phyloP scores from a whole-genome alignment of 371 early-diverging fungal species.

The Lichtheimia ornata region DNA sequence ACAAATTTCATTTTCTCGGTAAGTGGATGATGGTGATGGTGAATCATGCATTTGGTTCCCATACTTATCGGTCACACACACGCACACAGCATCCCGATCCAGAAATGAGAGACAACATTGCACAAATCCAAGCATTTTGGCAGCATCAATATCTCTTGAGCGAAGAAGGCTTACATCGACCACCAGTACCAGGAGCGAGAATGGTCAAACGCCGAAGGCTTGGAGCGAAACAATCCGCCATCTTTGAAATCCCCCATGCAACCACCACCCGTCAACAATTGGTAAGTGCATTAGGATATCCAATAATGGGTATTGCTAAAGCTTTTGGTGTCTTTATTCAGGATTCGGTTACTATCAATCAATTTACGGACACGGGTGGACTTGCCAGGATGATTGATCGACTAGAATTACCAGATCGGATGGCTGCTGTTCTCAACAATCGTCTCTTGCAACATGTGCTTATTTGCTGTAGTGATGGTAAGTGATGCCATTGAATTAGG shows the following conservation, averaged over 20 bases:
- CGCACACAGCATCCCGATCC: slow-evolving; percentile 41
- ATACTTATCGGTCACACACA: neutral
- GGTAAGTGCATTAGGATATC: no score
- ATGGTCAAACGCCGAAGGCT: no score
- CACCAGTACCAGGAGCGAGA: no score
- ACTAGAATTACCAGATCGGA: slow-evolving; percentile 46
- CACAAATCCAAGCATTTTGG: slow-evolving; percentile 20
- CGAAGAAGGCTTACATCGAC: no score
- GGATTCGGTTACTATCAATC: slow-evolving; percentile 14
- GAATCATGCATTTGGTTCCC: no score
- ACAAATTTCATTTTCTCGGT: neutral
- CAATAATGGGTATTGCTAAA: no score
- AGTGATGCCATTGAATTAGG: neutral
- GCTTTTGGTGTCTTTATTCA: neutral
- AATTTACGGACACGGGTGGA: slow-evolving; percentile 17
- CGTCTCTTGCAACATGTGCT: slow-evolving; percentile 52
- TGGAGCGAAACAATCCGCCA: no score
- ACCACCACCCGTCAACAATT: no score
- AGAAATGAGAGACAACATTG: slow-evolving; percentile 23
- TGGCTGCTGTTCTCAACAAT: slow-evolving; percentile 45
- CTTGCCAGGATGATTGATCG: slow-evolving; percentile 41
- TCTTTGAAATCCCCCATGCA: no score
- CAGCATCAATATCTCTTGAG: no score
- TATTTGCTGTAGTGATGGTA: slow-evolving; percentile 34
- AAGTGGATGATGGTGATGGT: no score